These are phyloP conservation scores for Knoxdaviesia capensis DNA, from an alignment of 2,329 filamentous ascomycete genomes.

Conservation along the genomic window DNA sequence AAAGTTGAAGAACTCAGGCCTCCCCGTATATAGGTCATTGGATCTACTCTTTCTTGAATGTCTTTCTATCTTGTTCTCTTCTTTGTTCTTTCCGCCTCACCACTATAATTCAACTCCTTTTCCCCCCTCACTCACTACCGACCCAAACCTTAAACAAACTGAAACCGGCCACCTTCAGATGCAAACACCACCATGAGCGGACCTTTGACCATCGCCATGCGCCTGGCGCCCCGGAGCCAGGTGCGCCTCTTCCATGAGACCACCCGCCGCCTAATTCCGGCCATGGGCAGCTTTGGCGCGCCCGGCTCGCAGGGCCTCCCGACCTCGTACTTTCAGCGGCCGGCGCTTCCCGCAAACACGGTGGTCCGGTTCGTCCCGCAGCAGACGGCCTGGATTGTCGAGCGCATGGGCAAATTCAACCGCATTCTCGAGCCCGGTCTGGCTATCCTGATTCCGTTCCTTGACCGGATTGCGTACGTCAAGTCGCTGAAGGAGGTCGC, in stretches of 20 bases:
- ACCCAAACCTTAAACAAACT: neutral
- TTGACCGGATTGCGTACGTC: conserved; percentile 94
- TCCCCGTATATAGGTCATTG: neutral
- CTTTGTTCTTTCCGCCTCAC: too few species aligned
- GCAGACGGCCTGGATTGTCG: conserved; percentile 97
- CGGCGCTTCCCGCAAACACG: conserved; percentile 72
- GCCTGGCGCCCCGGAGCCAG: too few species aligned
- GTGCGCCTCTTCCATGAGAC: conserved; percentile 2
- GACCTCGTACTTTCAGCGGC: conserved; percentile 62
- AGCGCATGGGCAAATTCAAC: conserved; percentile 97
- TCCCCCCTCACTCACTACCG: neutral
- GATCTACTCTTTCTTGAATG: neutral
- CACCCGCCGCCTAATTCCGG: conserved; percentile 12
- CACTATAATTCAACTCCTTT: too few species aligned
- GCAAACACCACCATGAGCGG: neutral
- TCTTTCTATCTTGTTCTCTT: neutral
- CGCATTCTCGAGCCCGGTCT: conserved; percentile 83
- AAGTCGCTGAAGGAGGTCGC: conserved; percentile 93
- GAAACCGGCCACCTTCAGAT: neutral
- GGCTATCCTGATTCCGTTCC: conserved; percentile 69
- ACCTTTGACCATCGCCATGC: too few species aligned
- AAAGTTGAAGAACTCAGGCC: too few species aligned
- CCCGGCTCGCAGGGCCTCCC: conserved; percentile 16
- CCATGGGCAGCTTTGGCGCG: conserved; percentile 9
- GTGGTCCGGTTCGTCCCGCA: conserved; percentile 95